These are phyloP conservation scores for Camellia oleifera DNA, from an alignment of 179 eudicot genomes.

Conservation along the genomic window DNA sequence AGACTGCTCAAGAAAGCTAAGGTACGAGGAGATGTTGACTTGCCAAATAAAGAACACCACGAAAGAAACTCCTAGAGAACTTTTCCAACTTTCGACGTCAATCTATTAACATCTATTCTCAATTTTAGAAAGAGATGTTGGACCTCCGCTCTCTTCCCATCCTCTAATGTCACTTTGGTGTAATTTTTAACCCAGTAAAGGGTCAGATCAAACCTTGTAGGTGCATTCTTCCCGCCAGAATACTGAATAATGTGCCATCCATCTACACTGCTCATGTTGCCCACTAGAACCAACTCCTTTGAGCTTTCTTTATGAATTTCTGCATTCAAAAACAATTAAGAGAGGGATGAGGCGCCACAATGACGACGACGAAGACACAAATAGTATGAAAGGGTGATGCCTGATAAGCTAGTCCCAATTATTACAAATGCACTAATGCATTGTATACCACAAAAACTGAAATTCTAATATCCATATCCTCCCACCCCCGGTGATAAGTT, in stretches of 20 bases:
- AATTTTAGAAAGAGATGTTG: conserved; percentile 51
- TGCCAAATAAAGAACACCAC: conserved; percentile 91
- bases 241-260: conserved; percentile 90
- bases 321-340: conserved; percentile 17
- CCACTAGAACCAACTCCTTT: conserved; percentile 58
- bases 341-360: neutral
- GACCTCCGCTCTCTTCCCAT: conserved; percentile 10
- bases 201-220: conserved; percentile 60
- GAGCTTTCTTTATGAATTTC: conserved; percentile 24
- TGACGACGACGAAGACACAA: neutral
- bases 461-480: neutral
- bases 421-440: neutral
- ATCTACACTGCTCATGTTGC: conserved; percentile 44
- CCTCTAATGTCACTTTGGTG: conserved; percentile 18
- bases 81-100: conserved; percentile 56
- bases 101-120: conserved; percentile 69
- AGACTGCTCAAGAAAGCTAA: conserved; percentile 68
- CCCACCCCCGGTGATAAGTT: no score
- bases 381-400: neutral
- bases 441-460: neutral
- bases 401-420: neutral
- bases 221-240: conserved; percentile 82
- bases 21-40: conserved; percentile 84
- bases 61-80: conserved; percentile 71
- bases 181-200: conserved; percentile 53